These are phyloP conservation scores for Stephania cephalantha DNA, from an alignment of 164 flowering plant species.

Conservation along the genomic window DNA sequence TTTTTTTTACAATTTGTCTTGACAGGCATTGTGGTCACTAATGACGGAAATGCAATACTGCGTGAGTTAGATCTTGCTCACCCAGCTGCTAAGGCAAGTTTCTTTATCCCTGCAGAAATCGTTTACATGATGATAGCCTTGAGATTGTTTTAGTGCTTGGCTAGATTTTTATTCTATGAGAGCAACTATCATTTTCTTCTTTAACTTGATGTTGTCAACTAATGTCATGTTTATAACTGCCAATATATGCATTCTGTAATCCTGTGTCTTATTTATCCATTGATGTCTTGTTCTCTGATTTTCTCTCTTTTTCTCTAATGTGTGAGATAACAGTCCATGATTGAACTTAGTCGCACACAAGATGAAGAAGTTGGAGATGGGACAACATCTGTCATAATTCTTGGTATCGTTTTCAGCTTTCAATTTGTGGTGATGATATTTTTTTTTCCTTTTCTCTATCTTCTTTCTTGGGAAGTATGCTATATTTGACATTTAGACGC, in stretches of 20 bases:
- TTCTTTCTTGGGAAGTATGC: background rate
- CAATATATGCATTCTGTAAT: background rate
- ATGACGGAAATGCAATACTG: conserved; percentile 95
- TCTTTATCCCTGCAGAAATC: background rate
- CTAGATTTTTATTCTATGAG: background rate
- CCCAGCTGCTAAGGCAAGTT: conserved; percentile 83
- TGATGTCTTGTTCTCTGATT: conserved; percentile 1
- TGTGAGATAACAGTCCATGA: conserved; percentile 63
- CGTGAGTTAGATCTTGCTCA: conserved; percentile 93
- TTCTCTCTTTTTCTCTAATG: background rate
- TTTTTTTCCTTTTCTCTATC: background rate
- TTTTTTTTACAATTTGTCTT: background rate
- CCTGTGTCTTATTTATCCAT: background rate
- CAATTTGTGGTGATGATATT: background rate
- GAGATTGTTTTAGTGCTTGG: background rate
- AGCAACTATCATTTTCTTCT: background rate
- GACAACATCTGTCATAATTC: conserved; percentile 93
- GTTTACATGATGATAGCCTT: background rate
- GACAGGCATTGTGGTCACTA: conserved; percentile 90
- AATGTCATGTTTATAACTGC: background rate
- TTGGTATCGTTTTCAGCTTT: conserved; percentile 46
- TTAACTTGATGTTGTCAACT: background rate
- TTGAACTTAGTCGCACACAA: conserved; percentile 92
- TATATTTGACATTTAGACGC: background rate
- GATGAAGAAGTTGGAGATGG: conserved; percentile 99